Percentiles rank a stretch among this genome's conserved stretches.
Conservation (phyloP, 257 asterid genomes). For the Ocimum tenuiflorum region DNA sequence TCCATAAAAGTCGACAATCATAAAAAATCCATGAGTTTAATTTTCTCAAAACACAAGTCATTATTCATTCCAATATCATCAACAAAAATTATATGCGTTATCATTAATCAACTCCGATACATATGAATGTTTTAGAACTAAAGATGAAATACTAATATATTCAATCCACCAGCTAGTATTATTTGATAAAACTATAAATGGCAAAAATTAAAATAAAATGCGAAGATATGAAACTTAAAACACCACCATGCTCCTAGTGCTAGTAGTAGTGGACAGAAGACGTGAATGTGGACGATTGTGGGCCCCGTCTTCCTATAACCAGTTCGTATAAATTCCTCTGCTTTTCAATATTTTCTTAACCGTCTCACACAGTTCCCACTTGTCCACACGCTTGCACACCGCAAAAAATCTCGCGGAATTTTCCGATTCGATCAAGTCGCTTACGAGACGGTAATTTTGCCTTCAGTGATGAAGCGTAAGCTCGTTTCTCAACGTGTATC, state of each 20-base stretch:
- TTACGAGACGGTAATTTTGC: neutral
- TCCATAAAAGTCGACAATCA: neutral
- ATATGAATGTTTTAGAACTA: too few relatives aligned
- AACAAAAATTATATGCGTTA: neutral
- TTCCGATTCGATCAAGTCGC: constrained; percentile 10
- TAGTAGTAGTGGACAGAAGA: neutral
- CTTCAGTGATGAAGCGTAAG: constrained; percentile 45
- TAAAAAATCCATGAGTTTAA: neutral
- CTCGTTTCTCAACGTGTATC: constrained; percentile 19
- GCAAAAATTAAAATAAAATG: neutral
- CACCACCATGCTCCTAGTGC: too few relatives aligned
- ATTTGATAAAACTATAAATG: neutral
- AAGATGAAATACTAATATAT: too few relatives aligned
- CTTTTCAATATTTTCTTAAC: constrained; percentile 36
- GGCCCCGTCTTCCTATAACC: constrained; percentile 33
- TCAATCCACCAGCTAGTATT: too few relatives aligned
- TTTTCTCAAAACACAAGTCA: neutral
- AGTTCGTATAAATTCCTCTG: constrained; percentile 36
- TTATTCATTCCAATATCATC: neutral
- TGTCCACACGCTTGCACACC: constrained; percentile 16
- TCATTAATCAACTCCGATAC: neutral
- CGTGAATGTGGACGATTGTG: constrained; percentile 26
- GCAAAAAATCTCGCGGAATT: constrained; percentile 20
- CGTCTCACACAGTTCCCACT: constrained; percentile 28
- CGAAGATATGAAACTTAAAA: neutral